Base-by-base conservation (phyloP, 2,329 filamentous ascomycete species). In the Xylaria sp. region DNA sequence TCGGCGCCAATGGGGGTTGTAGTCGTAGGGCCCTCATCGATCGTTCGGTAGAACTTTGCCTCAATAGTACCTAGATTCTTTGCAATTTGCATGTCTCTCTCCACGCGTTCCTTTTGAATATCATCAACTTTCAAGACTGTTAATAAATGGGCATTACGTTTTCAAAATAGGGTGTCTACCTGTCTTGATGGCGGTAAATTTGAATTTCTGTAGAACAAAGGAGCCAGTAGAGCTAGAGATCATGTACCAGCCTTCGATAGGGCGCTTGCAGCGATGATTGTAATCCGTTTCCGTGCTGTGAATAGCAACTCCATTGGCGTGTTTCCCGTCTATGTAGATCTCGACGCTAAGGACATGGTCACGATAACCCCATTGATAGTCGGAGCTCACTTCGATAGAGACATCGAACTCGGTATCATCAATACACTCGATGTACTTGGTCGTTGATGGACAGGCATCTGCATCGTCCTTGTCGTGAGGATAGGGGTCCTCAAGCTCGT, bases 401-500 rank as follows among this genome's bases (percentile, higher is more conserved):
- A 80, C 46, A 3, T 70, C 33, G 61, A 79, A 80, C 13, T 74
- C 60, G 17, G 72, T 51, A 17, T 77, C 59, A 33, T 78, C 73
- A 13, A 71, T 44, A 6, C 75, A 76, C 69, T 80, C 75, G 38
- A 80, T 75, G 60, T 79, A 81, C 56, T 77, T 74, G 15, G 58
- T 65, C 53, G 71, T 13, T 17, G 62, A 49, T 46, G 72, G 70
- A 28, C 53, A 60, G 20, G 46, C 28, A 6, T n/a, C 49, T 10
- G 2, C 15, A 17, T 54, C 48, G 23, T 48, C 38, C 26, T 67
- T 42, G 1, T 73, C 71, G 13, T 63, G 49, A 10, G 59, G 63
- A 40, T 78, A 46, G 3, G 74, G 74, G 23, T 76, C 74, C 1
- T 75, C 73, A 23, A 76, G 71, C 59, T 79, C 77, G 3, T n/a